Percentiles rank a stretch among this genome's conserved stretches.
Evolutionary conservation across 345 rosid species (phyloP).

Genomic region (Mangifera indica): DNA sequence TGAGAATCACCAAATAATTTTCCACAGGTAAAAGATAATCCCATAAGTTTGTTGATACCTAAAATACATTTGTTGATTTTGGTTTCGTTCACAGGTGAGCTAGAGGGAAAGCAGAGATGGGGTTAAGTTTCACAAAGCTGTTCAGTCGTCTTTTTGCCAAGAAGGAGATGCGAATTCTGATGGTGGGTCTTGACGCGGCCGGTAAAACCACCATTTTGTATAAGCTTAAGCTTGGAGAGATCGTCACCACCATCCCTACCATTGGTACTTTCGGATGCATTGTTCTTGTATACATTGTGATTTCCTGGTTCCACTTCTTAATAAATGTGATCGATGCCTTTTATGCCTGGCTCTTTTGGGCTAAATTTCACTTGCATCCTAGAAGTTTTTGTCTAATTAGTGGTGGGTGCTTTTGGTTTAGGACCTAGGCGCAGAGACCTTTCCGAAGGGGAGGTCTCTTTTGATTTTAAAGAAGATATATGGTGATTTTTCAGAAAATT

Average conservation of each 20-base stretch:
- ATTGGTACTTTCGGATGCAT: slow-evolving; percentile 40
- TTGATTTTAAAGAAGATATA: not conserved
- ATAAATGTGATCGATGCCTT: too few relatives aligned
- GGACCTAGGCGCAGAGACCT: not conserved
- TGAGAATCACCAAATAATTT: too few relatives aligned
- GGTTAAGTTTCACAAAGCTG: slow-evolving; percentile 59
- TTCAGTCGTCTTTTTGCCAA: slow-evolving; percentile 71
- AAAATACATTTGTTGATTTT: not conserved
- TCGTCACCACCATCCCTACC: slow-evolving; percentile 81
- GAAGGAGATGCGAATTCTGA: slow-evolving; percentile 81
- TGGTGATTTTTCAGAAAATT: too few relatives aligned
- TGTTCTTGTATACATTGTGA: not conserved
- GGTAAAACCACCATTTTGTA: slow-evolving; percentile 85
- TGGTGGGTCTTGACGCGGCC: slow-evolving; percentile 90
- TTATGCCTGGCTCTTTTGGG: too few relatives aligned
- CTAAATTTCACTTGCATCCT: not conserved
- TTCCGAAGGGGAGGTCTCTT: not conserved
- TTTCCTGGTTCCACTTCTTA: too few relatives aligned
- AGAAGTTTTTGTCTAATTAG: not conserved
- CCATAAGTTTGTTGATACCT: not conserved
- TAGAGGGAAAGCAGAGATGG: slow-evolving; percentile 42
- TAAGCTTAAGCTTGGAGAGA: slow-evolving; percentile 85
- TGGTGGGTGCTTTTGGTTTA: not conserved
- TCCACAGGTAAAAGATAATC: not conserved
- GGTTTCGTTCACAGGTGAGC: slow-evolving; percentile 5